Conservation (phyloP, 2,329 filamentous ascomycete species). For the Anisogramma anomala region DNA sequence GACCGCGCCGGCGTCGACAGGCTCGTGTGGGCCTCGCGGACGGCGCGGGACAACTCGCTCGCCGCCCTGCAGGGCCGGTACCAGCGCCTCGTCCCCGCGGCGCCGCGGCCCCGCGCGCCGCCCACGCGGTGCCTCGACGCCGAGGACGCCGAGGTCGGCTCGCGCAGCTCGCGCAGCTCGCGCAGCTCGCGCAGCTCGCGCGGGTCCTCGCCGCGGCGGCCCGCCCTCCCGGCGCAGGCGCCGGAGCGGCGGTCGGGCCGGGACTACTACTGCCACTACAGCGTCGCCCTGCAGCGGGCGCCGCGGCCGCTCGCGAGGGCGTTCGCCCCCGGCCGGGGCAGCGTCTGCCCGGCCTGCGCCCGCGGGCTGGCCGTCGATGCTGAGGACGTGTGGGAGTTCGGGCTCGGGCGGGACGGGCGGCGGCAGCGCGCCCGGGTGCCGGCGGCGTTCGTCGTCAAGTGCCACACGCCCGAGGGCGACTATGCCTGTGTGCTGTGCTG, state of each 20-base stretch:
- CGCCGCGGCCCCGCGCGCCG: slow-evolving; percentile 9
- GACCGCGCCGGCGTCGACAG: slow-evolving; percentile 19
- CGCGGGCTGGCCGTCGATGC: slow-evolving; percentile 18
- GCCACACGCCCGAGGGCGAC: slow-evolving; percentile 18
- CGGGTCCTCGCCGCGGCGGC: slow-evolving; percentile 4
- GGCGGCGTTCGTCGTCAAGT: slow-evolving; percentile 25
- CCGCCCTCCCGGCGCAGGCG: slow-evolving; percentile 6
- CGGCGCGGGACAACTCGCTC: slow-evolving; percentile 25
- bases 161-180: slow-evolving; percentile 4
- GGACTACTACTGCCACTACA: slow-evolving; percentile 24
- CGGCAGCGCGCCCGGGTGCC: slow-evolving; percentile 20
- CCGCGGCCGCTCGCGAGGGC: slow-evolving; percentile 17
- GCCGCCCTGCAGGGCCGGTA: slow-evolving; percentile 25
- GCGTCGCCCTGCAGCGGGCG: slow-evolving; percentile 22
- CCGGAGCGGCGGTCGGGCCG: slow-evolving; percentile 6
- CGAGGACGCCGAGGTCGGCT: slow-evolving; percentile 16
- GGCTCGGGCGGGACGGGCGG: slow-evolving; percentile 19
- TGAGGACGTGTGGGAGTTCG: slow-evolving; percentile 23
- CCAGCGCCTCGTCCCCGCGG: slow-evolving; percentile 20
- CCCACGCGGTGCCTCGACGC: slow-evolving; percentile 11
- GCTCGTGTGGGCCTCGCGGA: slow-evolving; percentile 24
- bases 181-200: slow-evolving; percentile 5
- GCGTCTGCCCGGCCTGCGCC: slow-evolving; percentile 20
- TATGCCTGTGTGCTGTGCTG: slow-evolving; percentile 6
- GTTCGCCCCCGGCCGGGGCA: slow-evolving; percentile 14